Evolutionary conservation across 2,329 filamentous ascomycete species (phyloP).

Genomic region (Nannizzia gypsea): DNA sequence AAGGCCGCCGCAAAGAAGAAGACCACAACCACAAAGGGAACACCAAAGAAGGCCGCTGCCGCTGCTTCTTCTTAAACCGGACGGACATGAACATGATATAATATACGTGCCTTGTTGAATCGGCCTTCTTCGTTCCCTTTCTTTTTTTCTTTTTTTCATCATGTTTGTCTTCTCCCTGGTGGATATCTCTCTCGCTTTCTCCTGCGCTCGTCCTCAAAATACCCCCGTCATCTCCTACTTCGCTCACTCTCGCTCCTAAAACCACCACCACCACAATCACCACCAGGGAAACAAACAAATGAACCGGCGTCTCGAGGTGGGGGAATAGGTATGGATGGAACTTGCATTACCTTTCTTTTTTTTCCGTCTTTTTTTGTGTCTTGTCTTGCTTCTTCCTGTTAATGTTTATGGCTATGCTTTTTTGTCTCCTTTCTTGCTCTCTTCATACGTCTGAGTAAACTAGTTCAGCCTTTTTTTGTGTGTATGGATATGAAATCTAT

Average conservation of each 20-base stretch:
- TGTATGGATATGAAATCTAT: slow-evolving; percentile 5
- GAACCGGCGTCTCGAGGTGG: slow-evolving; percentile 10
- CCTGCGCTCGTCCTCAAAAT: not conserved
- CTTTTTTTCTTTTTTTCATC: not conserved
- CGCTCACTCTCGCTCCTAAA: not conserved
- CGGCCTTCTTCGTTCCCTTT: not conserved
- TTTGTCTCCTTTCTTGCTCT: not conserved
- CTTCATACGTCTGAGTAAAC: not conserved
- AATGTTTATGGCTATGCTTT: slow-evolving; percentile 1
- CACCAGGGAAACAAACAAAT: slow-evolving; percentile 2
- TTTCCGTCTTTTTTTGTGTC: slow-evolving; percentile 19
- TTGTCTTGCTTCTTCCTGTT: slow-evolving; percentile 13
- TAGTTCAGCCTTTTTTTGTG: not conserved
- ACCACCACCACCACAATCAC: not conserved
- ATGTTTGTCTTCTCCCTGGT: slow-evolving; percentile 1
- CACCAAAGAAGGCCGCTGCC: not conserved
- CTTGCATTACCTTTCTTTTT: slow-evolving; percentile 3
- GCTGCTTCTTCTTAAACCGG: not conserved
- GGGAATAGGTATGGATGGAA: slow-evolving; percentile 6
- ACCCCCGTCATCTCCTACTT: not conserved
- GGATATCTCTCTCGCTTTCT: not conserved
- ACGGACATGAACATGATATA: not conserved
- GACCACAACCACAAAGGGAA: slow-evolving; percentile 19
- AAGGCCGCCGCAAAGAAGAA: slow-evolving; percentile 30
- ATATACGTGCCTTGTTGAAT: not conserved